These are phyloP conservation scores for Austroboletus niveus DNA, from an alignment of 1,284 basidiomycete species.

Conservation along the genomic window DNA sequence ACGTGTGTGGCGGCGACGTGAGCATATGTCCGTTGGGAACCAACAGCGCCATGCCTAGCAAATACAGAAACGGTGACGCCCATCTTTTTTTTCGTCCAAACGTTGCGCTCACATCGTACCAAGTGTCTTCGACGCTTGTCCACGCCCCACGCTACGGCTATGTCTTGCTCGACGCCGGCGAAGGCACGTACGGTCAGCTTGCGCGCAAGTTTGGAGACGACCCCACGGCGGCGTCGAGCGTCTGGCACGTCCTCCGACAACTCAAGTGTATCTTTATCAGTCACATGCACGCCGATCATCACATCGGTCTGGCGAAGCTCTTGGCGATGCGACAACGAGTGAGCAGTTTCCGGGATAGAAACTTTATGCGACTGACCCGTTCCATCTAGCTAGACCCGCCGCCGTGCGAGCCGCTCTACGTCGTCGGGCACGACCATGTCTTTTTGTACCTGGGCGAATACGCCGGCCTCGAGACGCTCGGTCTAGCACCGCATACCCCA, in stretches of 20 bases:
- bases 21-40: conserved; percentile 83
- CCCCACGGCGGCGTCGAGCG: conserved; percentile 37
- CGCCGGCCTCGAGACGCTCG: conserved; percentile 64
- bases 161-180: conserved; percentile 87
- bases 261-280: conserved; percentile 84
- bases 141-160: conserved; percentile 66
- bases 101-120: neutral
- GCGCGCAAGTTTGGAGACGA: conserved; percentile 74
- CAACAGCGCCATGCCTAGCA: conserved; percentile 81
- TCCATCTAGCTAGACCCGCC: conserved; percentile 55
- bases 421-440: conserved; percentile 59
- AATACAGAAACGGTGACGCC: conserved; percentile 76
- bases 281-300: conserved; percentile 93
- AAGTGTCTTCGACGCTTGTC: conserved; percentile 78
- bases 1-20: conserved; percentile 59
- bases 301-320: conserved; percentile 78
- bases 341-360: conserved; percentile 15
- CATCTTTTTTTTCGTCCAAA: neutral
- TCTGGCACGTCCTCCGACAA: conserved; percentile 64
- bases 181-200: conserved; percentile 91
- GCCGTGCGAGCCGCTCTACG: conserved; percentile 61
- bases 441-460: conserved; percentile 67
- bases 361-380: no score
- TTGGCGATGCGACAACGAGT: conserved; percentile 75
- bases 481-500: conserved; percentile 46